phyloP scores from a whole-genome alignment of 2,329 filamentous ascomycete genomes.

The Fonsecaea monophora region DNA sequence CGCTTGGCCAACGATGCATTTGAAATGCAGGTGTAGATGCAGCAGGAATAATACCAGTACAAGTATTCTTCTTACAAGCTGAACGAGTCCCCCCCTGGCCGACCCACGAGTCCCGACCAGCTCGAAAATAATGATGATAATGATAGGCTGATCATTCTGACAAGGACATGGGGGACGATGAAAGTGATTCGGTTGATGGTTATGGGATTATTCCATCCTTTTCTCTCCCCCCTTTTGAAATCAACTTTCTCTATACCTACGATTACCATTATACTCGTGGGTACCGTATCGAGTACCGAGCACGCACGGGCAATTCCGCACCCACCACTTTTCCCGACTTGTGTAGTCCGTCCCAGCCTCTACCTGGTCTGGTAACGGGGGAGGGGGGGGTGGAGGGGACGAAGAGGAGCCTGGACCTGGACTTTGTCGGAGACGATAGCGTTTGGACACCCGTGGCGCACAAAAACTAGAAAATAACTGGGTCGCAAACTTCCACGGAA shows the following conservation, averaged over 20 bases:
- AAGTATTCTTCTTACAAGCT: background rate
- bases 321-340: background rate
- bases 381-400: no score
- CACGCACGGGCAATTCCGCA: background rate
- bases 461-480: background rate
- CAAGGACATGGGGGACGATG: background rate
- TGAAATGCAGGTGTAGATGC: no score
- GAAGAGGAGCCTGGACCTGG: background rate
- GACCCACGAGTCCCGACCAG: no score
- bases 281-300: no score
- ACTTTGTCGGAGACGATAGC: background rate
- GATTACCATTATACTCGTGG: no score
- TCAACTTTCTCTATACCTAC: background rate
- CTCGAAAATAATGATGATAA: background rate
- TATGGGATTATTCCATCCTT: no score
- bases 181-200: background rate
- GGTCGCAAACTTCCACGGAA: background rate
- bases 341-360: no score
- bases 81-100: no score
- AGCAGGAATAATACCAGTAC: background rate
- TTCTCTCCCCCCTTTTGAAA: background rate
- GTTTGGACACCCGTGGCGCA: background rate
- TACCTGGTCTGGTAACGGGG: background rate
- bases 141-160: constrained; percentile 1
- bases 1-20: background rate